Percentiles rank a stretch among this genome's conserved stretches.
These are phyloP conservation scores for Myrica gale DNA, from an alignment of 306 rosid species.

Conservation along the genomic window DNA sequence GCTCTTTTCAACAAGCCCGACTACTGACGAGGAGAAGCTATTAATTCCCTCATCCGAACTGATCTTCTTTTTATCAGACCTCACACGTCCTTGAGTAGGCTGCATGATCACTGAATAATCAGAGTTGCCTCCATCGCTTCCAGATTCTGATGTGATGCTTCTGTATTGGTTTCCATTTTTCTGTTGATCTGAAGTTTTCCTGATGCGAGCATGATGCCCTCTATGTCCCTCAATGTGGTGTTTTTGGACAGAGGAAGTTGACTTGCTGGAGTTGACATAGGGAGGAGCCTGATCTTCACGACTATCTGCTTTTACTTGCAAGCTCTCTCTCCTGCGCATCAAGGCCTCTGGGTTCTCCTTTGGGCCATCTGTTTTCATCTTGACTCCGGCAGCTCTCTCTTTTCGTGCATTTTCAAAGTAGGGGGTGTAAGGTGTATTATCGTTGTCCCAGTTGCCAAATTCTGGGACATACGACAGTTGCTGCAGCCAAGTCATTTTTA, in stretches of 20 bases:
- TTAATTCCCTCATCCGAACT: slow-evolving; percentile 8
- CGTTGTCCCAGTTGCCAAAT: slow-evolving; percentile 52
- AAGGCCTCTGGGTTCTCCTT: slow-evolving; percentile 45
- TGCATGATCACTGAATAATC: slow-evolving; percentile 18
- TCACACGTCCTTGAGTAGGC: background rate
- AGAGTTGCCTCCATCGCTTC: slow-evolving; percentile 24
- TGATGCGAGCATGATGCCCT: background rate
- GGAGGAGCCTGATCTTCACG: background rate
- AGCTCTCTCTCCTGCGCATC: background rate
- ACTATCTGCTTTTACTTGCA: background rate
- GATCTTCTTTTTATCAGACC: slow-evolving; percentile 16
- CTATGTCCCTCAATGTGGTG: background rate
- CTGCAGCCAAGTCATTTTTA: background rate
- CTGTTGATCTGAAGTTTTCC: background rate
- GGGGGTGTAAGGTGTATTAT: slow-evolving; percentile 42
- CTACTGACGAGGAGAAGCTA: slow-evolving; percentile 4
- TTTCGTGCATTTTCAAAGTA: slow-evolving; percentile 43
- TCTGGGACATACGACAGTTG: slow-evolving; percentile 41
- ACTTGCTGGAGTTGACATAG: background rate
- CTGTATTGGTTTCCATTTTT: background rate
- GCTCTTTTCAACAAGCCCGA: background rate
- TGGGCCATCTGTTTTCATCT: slow-evolving; percentile 49
- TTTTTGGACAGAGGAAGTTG: background rate
- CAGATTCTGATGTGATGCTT: slow-evolving; percentile 15
- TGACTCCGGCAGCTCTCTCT: slow-evolving; percentile 10